Evolutionary conservation across 2,329 filamentous ascomycete genomes (phyloP).

Genomic region (Colletotrichum salicis): DNA sequence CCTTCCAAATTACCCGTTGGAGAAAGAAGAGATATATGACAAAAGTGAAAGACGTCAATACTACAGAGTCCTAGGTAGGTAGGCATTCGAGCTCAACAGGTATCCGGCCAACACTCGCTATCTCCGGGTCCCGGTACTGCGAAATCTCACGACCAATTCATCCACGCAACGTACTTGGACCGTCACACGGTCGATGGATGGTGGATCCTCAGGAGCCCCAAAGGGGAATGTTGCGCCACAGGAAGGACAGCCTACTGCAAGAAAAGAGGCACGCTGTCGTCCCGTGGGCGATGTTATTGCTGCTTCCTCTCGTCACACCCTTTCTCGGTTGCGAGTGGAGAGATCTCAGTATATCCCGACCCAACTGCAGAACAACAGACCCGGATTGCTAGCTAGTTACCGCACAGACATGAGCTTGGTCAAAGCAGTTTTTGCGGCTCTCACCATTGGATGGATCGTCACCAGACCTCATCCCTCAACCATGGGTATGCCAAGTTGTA

Average conservation of each 20-base stretch:
- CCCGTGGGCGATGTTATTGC: constrained; percentile 12
- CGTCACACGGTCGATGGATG: constrained; percentile 23
- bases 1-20: constrained; percentile 1
- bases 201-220: constrained; percentile 7
- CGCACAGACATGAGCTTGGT: constrained; percentile 17
- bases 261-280: constrained; percentile 7
- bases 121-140: constrained; percentile 12
- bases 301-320: constrained; percentile 29
- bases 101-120: neutral
- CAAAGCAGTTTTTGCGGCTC: constrained; percentile 20
- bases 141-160: constrained; percentile 20
- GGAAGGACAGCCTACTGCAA: constrained; percentile 18
- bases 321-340: constrained; percentile 23
- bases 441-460: constrained; percentile 23
- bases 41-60: neutral
- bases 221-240: constrained; percentile 3
- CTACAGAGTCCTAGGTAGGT: neutral
- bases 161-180: neutral
- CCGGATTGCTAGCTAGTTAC: constrained; percentile 16
- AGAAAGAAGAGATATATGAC: neutral
- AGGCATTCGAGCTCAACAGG: neutral
- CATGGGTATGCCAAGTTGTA: constrained; percentile 33
- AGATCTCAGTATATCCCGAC: constrained; percentile 19
- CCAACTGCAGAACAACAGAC: constrained; percentile 19
- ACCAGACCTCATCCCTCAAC: constrained; percentile 11